phyloP scores from a whole-genome alignment of 805 yeast species.

The Starmerella floris region DNA sequence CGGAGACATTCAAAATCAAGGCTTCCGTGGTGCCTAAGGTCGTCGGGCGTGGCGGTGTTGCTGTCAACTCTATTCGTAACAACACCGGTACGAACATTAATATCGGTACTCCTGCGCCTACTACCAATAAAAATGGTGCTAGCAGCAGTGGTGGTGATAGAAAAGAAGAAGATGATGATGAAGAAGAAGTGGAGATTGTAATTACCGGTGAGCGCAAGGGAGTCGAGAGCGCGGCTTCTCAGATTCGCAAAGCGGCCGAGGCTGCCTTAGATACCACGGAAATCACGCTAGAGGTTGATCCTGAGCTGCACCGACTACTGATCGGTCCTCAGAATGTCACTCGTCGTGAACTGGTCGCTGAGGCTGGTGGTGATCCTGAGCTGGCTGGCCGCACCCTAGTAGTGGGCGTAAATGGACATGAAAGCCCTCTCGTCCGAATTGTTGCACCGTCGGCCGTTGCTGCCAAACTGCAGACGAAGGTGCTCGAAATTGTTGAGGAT shows the following conservation, averaged over 20 bases:
- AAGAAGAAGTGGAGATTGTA: slow-evolving; percentile 40
- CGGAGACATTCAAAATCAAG: slow-evolving; percentile 53
- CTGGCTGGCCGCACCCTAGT: slow-evolving; percentile 43
- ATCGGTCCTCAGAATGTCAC: slow-evolving; percentile 69
- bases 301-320: slow-evolving; percentile 58
- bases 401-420: slow-evolving; percentile 30
- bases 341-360: slow-evolving; percentile 56
- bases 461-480: slow-evolving; percentile 46
- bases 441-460: slow-evolving; percentile 70
- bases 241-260: slow-evolving; percentile 48
- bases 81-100: slow-evolving; percentile 39
- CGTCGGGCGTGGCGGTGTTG: slow-evolving; percentile 81
- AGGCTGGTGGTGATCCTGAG: slow-evolving; percentile 57
- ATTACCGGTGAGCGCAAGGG: slow-evolving; percentile 67
- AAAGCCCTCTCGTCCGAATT: slow-evolving; percentile 36
- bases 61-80: slow-evolving; percentile 66
- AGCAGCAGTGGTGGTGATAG: slow-evolving; percentile 33
- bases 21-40: slow-evolving; percentile 63
- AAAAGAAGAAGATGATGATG: slow-evolving; percentile 14
- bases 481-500: slow-evolving; percentile 45
- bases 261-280: slow-evolving; percentile 51
- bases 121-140: slow-evolving; percentile 36
- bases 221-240: slow-evolving; percentile 55
- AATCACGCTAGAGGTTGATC: slow-evolving; percentile 50
- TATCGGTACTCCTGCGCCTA: slow-evolving; percentile 21